These are phyloP conservation scores for Phaffomyces opuntiae DNA, from an alignment of 805 yeast species.

Conservation along the genomic window DNA sequence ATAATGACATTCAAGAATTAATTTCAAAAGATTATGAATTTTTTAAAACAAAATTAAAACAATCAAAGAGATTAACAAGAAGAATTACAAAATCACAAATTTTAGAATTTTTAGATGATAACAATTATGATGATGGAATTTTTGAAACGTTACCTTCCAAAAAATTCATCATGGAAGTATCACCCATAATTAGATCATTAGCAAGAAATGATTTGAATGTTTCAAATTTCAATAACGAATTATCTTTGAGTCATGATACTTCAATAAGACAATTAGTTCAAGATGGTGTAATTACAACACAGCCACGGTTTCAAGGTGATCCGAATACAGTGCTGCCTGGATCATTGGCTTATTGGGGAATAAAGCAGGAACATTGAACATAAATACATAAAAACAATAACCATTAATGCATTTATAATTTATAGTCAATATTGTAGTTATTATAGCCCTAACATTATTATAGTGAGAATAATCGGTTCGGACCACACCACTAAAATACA, in stretches of 20 bases:
- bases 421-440: too few species aligned
- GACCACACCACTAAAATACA: not conserved
- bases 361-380: too few species aligned
- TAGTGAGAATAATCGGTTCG: not conserved
- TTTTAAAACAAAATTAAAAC: slow-evolving; percentile 9
- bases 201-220: slow-evolving; percentile 14
- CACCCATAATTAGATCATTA: slow-evolving; percentile 20
- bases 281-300: not conserved
- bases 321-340: slow-evolving; percentile 4
- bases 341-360: slow-evolving; percentile 1
- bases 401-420: too few species aligned
- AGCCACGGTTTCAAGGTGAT: not conserved
- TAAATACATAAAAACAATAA: too few species aligned
- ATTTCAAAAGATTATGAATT: slow-evolving; percentile 11
- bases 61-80: slow-evolving; percentile 13
- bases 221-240: not conserved
- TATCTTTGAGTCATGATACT: slow-evolving; percentile 1
- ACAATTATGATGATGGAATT: slow-evolving; percentile 4
- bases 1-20: not conserved
- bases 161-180: slow-evolving; percentile 13
- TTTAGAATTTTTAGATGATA: slow-evolving; percentile 6
- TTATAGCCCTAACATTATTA: not conserved
- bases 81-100: not conserved
- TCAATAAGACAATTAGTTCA: not conserved
- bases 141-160: slow-evolving; percentile 11